These are phyloP conservation scores for Ogataea siamensis DNA, from an alignment of 805 yeast genomes.

Conservation along the genomic window DNA sequence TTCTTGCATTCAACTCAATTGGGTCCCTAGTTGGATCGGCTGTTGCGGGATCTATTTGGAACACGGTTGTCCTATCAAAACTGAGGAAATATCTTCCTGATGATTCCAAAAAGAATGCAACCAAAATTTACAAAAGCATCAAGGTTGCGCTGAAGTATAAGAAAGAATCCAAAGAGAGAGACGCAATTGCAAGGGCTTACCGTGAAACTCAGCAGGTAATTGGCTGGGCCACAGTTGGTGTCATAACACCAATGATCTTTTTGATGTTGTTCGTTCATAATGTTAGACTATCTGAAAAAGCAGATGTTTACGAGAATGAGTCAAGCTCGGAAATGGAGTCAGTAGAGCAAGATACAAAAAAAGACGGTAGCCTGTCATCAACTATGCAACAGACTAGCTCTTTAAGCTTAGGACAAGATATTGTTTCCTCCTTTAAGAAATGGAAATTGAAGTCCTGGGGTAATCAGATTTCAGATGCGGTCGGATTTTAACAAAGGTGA, in stretches of 20 bases:
- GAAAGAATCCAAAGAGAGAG: constrained; percentile 3
- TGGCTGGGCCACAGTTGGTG: constrained; percentile 8
- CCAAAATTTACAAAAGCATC: constrained; percentile 5
- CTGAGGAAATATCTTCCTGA: constrained; percentile 5
- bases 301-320: constrained; percentile 2
- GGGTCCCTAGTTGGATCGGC: constrained; percentile 5
- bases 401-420: neutral
- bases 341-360: neutral
- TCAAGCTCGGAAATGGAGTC: neutral
- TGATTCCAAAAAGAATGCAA: neutral
- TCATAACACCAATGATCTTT: constrained; percentile 2
- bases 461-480: neutral
- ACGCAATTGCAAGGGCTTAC: constrained; percentile 4
- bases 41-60: constrained; percentile 6
- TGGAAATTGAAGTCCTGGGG: neutral
- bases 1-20: constrained; percentile 5
- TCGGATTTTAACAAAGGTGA: neutral
- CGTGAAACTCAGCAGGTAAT: constrained; percentile 6
- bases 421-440: neutral
- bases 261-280: constrained; percentile 3
- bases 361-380: too few relatives aligned
- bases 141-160: constrained; percentile 4
- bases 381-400: too few relatives aligned
- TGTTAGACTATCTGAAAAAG: neutral
- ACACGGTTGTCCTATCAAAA: constrained; percentile 3